phyloP scores from a whole-genome alignment of 805 yeast species.

The Lipomyces sp. region DNA sequence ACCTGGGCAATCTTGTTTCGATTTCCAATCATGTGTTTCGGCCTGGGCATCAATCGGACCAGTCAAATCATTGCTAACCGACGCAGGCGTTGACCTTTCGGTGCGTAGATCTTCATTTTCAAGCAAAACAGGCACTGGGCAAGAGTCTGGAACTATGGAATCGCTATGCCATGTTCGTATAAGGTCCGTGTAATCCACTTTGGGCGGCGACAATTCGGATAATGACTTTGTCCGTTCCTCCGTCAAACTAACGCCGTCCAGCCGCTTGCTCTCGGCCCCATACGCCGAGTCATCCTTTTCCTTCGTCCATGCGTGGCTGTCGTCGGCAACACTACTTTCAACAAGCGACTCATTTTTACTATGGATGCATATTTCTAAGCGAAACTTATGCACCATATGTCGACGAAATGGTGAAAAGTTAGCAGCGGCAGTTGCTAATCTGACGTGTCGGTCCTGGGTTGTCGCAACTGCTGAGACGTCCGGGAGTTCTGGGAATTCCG shows the following conservation, averaged over 20 bases:
- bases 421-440: conserved; percentile 3
- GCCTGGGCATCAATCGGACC: not conserved
- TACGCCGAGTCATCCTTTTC: not conserved
- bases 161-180: not conserved
- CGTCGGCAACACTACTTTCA: not conserved
- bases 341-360: not conserved
- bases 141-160: not conserved
- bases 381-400: not conserved
- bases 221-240: not conserved
- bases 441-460: conserved; percentile 1
- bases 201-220: not conserved
- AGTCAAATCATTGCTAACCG: not conserved
- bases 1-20: not conserved
- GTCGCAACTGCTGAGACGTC: conserved; percentile 1
- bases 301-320: not conserved
- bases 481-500: not conserved
- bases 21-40: not conserved
- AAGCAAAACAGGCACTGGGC: not conserved
- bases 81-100: not conserved
- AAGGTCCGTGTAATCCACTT: not conserved
- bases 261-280: not conserved
- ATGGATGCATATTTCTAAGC: not conserved
- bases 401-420: not conserved
- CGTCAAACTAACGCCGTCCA: not conserved
- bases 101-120: not conserved